Evolutionary conservation across 164 flowering plant species (phyloP).

Genomic region (Stephania yunnanensis): DNA sequence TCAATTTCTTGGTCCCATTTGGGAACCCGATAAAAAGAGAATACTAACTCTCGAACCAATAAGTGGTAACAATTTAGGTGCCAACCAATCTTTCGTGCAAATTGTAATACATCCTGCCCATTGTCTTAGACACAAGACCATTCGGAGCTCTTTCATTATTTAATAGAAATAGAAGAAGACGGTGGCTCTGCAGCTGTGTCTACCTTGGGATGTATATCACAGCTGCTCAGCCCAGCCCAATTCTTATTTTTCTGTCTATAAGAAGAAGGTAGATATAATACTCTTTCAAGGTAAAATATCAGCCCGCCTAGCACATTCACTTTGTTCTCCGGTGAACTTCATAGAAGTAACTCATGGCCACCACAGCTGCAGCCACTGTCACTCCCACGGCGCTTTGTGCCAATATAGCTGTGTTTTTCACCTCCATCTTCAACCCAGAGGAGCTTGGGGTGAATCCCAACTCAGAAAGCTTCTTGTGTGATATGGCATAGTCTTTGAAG

Average conservation of each 20-base stretch:
- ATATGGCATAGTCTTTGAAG: conserved; percentile 72
- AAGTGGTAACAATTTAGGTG: too few relatives aligned
- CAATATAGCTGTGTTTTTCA: conserved; percentile 25
- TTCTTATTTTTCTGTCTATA: background rate
- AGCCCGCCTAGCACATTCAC: background rate
- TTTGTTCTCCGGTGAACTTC: conserved; percentile 26
- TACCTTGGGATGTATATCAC: background rate
- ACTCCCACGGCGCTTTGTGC: conserved; percentile 29
- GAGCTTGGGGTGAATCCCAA: conserved; percentile 57
- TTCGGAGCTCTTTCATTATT: background rate
- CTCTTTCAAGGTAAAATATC: background rate
- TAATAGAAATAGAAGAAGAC: background rate
- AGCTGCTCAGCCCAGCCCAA: background rate
- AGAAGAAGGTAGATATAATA: background rate
- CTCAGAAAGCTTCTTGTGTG: conserved; percentile 94
- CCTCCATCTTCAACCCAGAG: background rate
- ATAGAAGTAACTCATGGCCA: conserved; percentile 36
- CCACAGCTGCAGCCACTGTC: conserved; percentile 42
- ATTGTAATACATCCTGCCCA: background rate
- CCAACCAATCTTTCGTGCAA: too few relatives aligned
- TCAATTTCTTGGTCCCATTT: background rate
- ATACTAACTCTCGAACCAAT: background rate
- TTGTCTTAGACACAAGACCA: background rate
- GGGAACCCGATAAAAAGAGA: background rate
- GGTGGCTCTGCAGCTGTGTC: background rate